Percentiles rank a stretch among this genome's conserved stretches.
Conservation (phyloP, 805 yeast species). For the Clavispora asparagi region DNA sequence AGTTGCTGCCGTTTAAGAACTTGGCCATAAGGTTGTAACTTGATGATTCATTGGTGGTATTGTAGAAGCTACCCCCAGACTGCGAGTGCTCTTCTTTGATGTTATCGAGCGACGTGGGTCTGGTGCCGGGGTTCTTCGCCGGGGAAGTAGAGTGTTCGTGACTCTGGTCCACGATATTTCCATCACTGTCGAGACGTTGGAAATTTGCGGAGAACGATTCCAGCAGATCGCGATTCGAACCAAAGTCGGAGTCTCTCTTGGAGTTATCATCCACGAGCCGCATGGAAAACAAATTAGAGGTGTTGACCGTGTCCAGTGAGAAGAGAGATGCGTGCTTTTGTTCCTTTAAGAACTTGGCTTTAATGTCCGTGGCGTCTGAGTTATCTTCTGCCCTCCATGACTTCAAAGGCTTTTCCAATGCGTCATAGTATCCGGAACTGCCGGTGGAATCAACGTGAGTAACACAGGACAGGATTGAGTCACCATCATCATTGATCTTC, state of each 20-base stretch:
- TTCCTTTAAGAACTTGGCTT: slow-evolving; percentile 9
- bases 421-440: slow-evolving; percentile 26
- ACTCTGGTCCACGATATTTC: slow-evolving; percentile 30
- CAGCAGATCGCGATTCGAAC: slow-evolving; percentile 22
- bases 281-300: slow-evolving; percentile 77
- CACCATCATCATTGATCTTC: slow-evolving; percentile 38
- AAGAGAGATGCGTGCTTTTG: slow-evolving; percentile 41
- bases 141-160: slow-evolving; percentile 1
- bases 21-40: slow-evolving; percentile 12
- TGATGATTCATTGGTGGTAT: slow-evolving; percentile 11
- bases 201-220: slow-evolving; percentile 31
- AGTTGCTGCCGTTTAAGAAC: slow-evolving; percentile 4
- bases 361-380: slow-evolving; percentile 22
- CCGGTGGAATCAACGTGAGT: slow-evolving; percentile 45
- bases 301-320: slow-evolving; percentile 79
- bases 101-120: slow-evolving; percentile 6
- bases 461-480: slow-evolving; percentile 42
- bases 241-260: slow-evolving; percentile 26
- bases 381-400: slow-evolving; percentile 40
- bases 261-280: slow-evolving; percentile 60
- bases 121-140: slow-evolving; percentile 9
- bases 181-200: slow-evolving; percentile 42
- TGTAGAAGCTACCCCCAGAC: slow-evolving; percentile 6
- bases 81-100: slow-evolving; percentile 10
- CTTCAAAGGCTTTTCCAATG: slow-evolving; percentile 33